Percentiles rank a stretch among this genome's conserved stretches.
phyloP scores from a whole-genome alignment of 441 rosid species.

The Mallotus repandus region DNA sequence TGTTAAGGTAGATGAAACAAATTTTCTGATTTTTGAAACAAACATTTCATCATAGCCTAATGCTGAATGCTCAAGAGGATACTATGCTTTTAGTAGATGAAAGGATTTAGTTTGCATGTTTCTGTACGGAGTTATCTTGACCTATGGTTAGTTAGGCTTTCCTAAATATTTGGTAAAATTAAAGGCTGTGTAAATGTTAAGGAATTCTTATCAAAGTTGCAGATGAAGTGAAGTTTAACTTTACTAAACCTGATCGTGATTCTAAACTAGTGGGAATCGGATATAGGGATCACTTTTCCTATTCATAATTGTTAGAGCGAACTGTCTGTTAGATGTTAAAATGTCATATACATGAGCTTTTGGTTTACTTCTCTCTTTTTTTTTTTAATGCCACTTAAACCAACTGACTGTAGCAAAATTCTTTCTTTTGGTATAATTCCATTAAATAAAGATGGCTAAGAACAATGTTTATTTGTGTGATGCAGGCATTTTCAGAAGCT shows the following conservation, averaged over 20 bases:
- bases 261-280: neutral
- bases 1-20: too few species aligned
- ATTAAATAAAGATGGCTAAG: constrained; percentile 7
- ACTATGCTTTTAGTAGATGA: too few species aligned
- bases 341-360: neutral
- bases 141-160: too few species aligned
- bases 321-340: neutral
- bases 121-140: too few species aligned
- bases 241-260: neutral
- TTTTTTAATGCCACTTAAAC: neutral
- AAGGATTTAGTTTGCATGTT: too few species aligned
- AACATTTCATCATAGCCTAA: neutral
- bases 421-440: neutral
- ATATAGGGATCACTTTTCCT: neutral
- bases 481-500: constrained; percentile 99
- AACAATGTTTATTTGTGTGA: constrained; percentile 14
- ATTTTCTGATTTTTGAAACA: too few species aligned
- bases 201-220: neutral
- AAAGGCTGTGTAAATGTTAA: too few species aligned
- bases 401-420: neutral
- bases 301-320: neutral
- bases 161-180: too few species aligned
- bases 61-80: neutral
- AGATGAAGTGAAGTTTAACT: neutral
- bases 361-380: neutral